These are phyloP conservation scores for Metarhizium sp. DNA, from an alignment of 2,329 filamentous ascomycete genomes.

Conservation along the genomic window DNA sequence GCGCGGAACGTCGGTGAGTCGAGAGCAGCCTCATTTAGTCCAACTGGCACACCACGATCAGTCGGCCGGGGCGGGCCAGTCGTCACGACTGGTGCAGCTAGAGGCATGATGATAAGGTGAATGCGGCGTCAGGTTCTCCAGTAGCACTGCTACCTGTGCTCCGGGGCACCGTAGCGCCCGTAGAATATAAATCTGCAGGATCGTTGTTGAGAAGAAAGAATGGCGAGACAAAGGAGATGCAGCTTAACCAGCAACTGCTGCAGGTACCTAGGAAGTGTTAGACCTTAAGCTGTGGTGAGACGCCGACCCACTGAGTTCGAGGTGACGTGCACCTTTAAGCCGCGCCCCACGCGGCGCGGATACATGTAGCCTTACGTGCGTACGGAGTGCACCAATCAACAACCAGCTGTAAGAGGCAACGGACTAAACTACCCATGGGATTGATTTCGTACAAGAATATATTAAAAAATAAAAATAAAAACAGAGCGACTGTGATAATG, in stretches of 20 bases:
- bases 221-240: background rate
- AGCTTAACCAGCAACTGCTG: background rate
- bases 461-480: background rate
- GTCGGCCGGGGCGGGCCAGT: constrained; percentile 9
- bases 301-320: background rate
- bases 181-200: background rate
- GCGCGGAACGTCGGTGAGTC: constrained; percentile 95
- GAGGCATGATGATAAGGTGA: constrained; percentile 11
- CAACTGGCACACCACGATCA: constrained; percentile 56
- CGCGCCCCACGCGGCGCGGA: too few species aligned
- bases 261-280: too few species aligned
- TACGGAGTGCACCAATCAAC: background rate
- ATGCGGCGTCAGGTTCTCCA: background rate
- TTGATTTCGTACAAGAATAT: background rate
- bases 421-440: too few species aligned
- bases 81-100: constrained; percentile 6
- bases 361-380: too few species aligned
- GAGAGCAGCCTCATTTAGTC: constrained; percentile 87
- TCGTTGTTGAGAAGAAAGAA: background rate
- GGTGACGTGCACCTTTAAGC: background rate
- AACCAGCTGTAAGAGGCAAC: background rate
- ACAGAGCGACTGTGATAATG: background rate
- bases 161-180: background rate
- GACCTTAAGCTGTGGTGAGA: background rate
- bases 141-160: constrained; percentile 3